Evolutionary conservation across 1,284 basidiomycete genomes (phyloP).

Genomic region (Wolfiporia cocos): DNA sequence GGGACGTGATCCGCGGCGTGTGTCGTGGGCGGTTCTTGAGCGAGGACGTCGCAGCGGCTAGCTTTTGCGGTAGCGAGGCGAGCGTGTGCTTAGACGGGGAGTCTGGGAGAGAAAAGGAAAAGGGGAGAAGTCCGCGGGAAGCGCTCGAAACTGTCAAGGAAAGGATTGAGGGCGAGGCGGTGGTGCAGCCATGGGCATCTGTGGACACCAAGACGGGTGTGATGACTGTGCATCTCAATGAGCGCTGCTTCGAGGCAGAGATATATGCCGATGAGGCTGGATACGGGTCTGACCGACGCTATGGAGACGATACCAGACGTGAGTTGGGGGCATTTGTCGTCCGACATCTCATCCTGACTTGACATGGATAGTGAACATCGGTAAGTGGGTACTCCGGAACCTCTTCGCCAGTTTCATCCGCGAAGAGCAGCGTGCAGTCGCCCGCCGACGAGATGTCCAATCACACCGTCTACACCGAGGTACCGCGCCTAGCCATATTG

Average conservation of each 20-base stretch:
- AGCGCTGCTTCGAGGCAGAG: conserved; percentile 90
- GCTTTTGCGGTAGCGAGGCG: conserved; percentile 22
- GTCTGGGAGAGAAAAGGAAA: conserved; percentile 8
- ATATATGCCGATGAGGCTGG: conserved; percentile 91
- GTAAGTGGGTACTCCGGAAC: conserved; percentile 76
- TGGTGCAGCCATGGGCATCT: conserved; percentile 80
- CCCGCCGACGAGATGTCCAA: conserved; percentile 30
- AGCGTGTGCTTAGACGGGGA: conserved; percentile 24
- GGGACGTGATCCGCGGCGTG: conserved; percentile 81
- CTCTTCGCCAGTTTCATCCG: conserved; percentile 66
- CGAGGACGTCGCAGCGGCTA: conserved; percentile 59
- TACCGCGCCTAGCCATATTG: conserved; percentile 23
- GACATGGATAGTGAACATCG: conserved; percentile 59
- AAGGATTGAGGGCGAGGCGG: conserved; percentile 89
- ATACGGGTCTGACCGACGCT: conserved; percentile 46
- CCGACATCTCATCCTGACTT: conserved; percentile 2
- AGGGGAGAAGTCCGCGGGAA: conserved; percentile 66
- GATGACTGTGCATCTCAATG: conserved; percentile 83
- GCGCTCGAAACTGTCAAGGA: conserved; percentile 84
- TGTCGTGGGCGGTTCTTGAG: conserved; percentile 72
- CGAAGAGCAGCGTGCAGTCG: conserved; percentile 46
- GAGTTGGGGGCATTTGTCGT: conserved; percentile 25
- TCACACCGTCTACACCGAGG: conserved; percentile 20
- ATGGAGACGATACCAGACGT: conserved; percentile 79
- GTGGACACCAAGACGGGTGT: conserved; percentile 90